phyloP scores from a whole-genome alignment of 2,329 filamentous ascomycete genomes.

The Colletotrichum musae region DNA sequence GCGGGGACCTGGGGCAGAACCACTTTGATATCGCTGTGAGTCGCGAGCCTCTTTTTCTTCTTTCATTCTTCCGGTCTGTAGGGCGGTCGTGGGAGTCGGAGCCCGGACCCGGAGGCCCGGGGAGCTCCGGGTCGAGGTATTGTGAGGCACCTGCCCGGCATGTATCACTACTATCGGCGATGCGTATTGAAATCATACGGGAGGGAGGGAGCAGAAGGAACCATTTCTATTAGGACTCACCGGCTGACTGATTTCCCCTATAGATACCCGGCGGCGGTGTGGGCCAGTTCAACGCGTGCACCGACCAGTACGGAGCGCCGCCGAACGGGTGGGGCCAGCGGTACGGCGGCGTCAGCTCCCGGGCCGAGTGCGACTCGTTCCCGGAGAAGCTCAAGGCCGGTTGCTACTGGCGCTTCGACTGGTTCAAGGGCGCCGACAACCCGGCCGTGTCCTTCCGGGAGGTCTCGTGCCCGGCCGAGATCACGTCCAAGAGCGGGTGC shows the following conservation, averaged over 20 bases:
- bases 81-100: neutral
- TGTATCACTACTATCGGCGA: no score
- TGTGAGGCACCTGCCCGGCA: no score
- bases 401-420: slow-evolving; percentile 76
- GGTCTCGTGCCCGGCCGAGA: slow-evolving; percentile 67
- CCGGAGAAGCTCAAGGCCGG: slow-evolving; percentile 68
- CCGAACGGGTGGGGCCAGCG: slow-evolving; percentile 68
- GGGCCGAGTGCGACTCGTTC: slow-evolving; percentile 66
- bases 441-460: slow-evolving; percentile 68
- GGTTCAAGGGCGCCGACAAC: slow-evolving; percentile 73
- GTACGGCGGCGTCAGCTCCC: slow-evolving; percentile 70
- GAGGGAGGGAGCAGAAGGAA: no score
- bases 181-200: no score
- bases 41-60: slow-evolving; percentile 22
- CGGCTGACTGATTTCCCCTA: neutral
- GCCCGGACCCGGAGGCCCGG: neutral
- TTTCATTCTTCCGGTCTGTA: neutral
- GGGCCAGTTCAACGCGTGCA: slow-evolving; percentile 63
- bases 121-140: neutral
- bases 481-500: slow-evolving; percentile 59
- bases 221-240: no score
- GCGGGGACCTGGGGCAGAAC: slow-evolving; percentile 66
- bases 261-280: slow-evolving; percentile 68
- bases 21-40: slow-evolving; percentile 68
- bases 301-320: slow-evolving; percentile 60